These are phyloP conservation scores for Aristolochia californica DNA, from an alignment of 164 flowering plant genomes.

Conservation along the genomic window DNA sequence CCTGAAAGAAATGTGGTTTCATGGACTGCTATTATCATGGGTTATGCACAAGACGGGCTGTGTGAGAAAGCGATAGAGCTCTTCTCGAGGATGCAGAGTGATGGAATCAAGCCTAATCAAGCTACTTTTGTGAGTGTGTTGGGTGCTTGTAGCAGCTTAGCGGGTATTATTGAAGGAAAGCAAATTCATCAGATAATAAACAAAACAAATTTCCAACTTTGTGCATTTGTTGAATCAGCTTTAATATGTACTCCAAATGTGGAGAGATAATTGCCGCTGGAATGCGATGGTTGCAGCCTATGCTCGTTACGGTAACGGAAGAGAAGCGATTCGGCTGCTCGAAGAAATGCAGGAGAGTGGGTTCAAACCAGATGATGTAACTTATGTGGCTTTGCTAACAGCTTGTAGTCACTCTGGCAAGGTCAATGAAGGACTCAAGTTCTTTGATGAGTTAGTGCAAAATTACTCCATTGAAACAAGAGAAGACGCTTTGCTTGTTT, in stretches of 20 bases:
- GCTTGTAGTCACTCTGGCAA: constrained; percentile 15
- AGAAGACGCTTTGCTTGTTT: constrained; percentile 13
- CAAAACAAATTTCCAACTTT: constrained; percentile 6
- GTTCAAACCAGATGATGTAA: constrained; percentile 13
- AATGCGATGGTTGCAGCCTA: constrained; percentile 11
- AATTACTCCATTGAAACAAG: constrained; percentile 3
- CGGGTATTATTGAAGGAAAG: constrained; percentile 13
- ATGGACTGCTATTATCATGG: constrained; percentile 10
- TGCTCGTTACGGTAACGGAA: constrained; percentile 13
- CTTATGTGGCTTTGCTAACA: constrained; percentile 10
- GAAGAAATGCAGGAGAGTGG: constrained; percentile 5
- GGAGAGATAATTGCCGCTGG: constrained; percentile 15
- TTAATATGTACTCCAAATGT: constrained; percentile 14
- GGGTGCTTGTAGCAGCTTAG: constrained; percentile 11
- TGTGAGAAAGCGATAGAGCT: constrained; percentile 6
- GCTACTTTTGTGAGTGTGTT: constrained; percentile 12
- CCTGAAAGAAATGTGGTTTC: constrained; percentile 6
- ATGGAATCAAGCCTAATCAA: constrained; percentile 9
- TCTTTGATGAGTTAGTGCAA: constrained; percentile 4
- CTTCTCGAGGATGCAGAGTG: constrained; percentile 8
- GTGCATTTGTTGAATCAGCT: constrained; percentile 8
- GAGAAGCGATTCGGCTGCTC: constrained; percentile 7
- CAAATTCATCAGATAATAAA: constrained; percentile 11
- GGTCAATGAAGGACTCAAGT: constrained; percentile 10
- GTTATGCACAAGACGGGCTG: constrained; percentile 5